Conservation (phyloP, 768 basidiomycete genomes). For the Kwoniella sp. region DNA sequence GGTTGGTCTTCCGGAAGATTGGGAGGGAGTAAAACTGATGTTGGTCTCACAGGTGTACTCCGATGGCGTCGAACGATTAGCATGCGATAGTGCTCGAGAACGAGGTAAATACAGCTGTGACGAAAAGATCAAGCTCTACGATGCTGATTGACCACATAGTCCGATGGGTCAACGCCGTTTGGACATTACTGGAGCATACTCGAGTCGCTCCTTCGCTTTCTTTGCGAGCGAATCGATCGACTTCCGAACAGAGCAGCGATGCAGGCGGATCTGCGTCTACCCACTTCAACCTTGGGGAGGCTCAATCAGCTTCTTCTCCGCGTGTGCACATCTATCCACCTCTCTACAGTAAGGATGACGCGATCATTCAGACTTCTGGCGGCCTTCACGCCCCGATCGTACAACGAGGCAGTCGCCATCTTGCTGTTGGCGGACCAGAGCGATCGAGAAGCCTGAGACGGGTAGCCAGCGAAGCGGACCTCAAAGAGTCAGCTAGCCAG, state of each 20-base stretch:
- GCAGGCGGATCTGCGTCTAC: conserved; percentile 35
- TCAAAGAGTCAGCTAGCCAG: conserved; percentile 6
- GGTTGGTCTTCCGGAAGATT: conserved; percentile 11
- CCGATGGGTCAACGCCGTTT: conserved; percentile 85
- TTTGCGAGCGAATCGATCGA: conserved; percentile 18
- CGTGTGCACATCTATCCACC: conserved; percentile 7
- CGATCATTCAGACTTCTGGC: conserved; percentile 37
- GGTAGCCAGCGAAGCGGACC: conserved; percentile 43
- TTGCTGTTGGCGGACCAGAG: conserved; percentile 31
- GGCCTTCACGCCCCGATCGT: conserved; percentile 37
- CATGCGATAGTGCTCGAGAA: conserved; percentile 80
- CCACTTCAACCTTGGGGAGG: conserved; percentile 15
- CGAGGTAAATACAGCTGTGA: conserved; percentile 52
- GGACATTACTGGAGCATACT: conserved; percentile 56
- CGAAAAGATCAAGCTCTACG: not conserved
- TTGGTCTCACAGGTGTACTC: conserved; percentile 59
- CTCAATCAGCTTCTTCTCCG: conserved; percentile 7
- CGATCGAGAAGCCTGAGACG: conserved; percentile 31
- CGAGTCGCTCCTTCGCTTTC: conserved; percentile 19
- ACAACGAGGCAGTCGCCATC: conserved; percentile 33
- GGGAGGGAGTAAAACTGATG: not conserved
- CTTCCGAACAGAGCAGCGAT: conserved; percentile 17
- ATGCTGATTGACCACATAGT: conserved; percentile 49
- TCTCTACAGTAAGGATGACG: conserved; percentile 32
- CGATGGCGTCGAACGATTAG: conserved; percentile 83